Conservation (phyloP, 495 filamentous ascomycete genomes). For the Talaromyces liani region DNA sequence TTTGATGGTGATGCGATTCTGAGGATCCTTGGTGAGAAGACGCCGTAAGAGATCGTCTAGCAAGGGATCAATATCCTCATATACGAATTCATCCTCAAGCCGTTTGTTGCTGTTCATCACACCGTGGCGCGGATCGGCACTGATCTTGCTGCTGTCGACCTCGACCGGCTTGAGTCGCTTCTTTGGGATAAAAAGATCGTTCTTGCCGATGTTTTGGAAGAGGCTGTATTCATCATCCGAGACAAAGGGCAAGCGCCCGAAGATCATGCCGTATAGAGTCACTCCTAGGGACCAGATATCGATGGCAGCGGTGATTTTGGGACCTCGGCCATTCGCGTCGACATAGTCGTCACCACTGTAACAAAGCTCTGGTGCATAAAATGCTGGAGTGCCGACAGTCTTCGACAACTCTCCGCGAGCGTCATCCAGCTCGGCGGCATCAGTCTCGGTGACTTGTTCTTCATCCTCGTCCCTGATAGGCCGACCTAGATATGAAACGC, state of each 20-base stretch:
- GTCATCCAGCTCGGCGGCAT: slow-evolving; percentile 78
- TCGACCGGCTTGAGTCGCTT: slow-evolving; percentile 69
- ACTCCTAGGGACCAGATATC: slow-evolving; percentile 97
- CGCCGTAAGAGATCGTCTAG: slow-evolving; percentile 73
- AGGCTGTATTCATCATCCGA: slow-evolving; percentile 85
- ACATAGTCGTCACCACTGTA: slow-evolving; percentile 54
- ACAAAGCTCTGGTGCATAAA: slow-evolving; percentile 97
- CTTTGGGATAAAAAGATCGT: slow-evolving; percentile 79
- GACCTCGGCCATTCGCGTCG: slow-evolving; percentile 32
- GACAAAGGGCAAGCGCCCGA: slow-evolving; percentile 85
- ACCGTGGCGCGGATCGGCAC: slow-evolving; percentile 22
- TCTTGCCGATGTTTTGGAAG: slow-evolving; percentile 82
- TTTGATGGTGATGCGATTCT: slow-evolving; percentile 76
- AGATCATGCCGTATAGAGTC: slow-evolving; percentile 92
- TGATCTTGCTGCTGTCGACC: slow-evolving; percentile 43
- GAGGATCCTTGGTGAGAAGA: slow-evolving; percentile 82
- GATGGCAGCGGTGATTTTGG: slow-evolving; percentile 63
- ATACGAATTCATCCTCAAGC: slow-evolving; percentile 61
- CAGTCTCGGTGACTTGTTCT: slow-evolving; percentile 74
- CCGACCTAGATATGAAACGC: slow-evolving; percentile 90
- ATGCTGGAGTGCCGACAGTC: slow-evolving; percentile 94
- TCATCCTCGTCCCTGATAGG: slow-evolving; percentile 71
- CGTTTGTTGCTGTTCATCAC: slow-evolving; percentile 42
- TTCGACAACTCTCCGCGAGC: slow-evolving; percentile 84
- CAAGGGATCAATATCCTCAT: slow-evolving; percentile 79